Percentiles rank a stretch among this genome's conserved stretches.
phyloP scores from a whole-genome alignment of 2,329 filamentous ascomycete genomes.

The Venturia aucupariae region DNA sequence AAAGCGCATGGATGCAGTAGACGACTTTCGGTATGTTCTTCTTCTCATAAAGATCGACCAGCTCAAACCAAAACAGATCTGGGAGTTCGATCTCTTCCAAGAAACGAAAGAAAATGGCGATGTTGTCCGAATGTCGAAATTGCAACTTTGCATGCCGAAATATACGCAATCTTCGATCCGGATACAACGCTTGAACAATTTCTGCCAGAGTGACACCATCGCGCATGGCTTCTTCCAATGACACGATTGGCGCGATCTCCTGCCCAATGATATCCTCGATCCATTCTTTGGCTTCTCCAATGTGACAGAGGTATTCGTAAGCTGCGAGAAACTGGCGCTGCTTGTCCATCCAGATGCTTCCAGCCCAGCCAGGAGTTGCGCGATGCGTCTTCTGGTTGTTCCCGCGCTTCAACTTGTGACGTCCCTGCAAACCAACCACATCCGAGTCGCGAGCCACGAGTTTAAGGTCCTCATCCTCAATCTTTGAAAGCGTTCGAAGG shows the following conservation, averaged over 20 bases:
- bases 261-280: conserved; percentile 86
- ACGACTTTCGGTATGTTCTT: conserved; percentile 99
- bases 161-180: conserved; percentile 66
- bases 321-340: conserved; percentile 93
- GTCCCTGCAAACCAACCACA: conserved; percentile 77
- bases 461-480: conserved; percentile 71
- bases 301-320: conserved; percentile 97
- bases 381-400: conserved; percentile 35
- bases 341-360: conserved; percentile 97
- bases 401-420: conserved; percentile 69
- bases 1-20: conserved; percentile 94
- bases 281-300: conserved; percentile 98
- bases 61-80: conserved; percentile 91
- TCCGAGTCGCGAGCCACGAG: conserved; percentile 72
- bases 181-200: conserved; percentile 80
- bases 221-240: conserved; percentile 83
- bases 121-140: conserved; percentile 95
- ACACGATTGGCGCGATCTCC: conserved; percentile 81
- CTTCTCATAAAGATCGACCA: conserved; percentile 97
- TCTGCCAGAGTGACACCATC: conserved; percentile 93
- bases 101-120: conserved; percentile 90
- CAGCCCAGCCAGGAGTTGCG: conserved; percentile 55
- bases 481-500: conserved; percentile 73
- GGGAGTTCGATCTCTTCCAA: conserved; percentile 85
- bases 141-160: conserved; percentile 80